Conservation (phyloP, 768 basidiomycete genomes). For the Boletus subparvulus region DNA sequence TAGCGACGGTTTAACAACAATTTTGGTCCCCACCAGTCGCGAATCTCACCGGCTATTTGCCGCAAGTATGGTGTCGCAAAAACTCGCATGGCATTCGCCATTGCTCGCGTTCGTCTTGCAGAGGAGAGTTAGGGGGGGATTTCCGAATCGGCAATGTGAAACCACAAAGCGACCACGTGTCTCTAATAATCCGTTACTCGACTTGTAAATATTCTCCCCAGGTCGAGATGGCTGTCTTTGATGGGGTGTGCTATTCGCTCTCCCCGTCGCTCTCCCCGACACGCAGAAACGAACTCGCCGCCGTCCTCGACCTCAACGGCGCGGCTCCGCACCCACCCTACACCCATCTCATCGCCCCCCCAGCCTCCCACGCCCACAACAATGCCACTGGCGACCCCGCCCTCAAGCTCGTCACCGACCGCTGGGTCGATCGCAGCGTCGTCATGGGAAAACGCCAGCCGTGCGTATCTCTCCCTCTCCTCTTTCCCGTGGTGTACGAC, state of each 20-base stretch:
- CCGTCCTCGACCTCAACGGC: conserved; percentile 53
- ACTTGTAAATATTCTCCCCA: no score
- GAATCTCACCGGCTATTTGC: no score
- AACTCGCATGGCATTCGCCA: no score
- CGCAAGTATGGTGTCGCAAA: no score
- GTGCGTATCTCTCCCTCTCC: conserved; percentile 38
- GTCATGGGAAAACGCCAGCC: conserved; percentile 56
- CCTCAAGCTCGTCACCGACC: conserved; percentile 40
- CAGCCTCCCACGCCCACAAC: conserved; percentile 50
- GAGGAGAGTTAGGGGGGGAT: no score
- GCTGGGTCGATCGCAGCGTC: conserved; percentile 71
- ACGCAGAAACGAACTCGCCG: conserved; percentile 44
- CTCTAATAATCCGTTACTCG: no score
- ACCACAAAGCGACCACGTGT: no score
- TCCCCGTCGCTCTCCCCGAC: conserved; percentile 46
- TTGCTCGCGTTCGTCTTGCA: no score
- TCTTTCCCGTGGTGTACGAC: neutral
- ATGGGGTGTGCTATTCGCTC: conserved; percentile 46
- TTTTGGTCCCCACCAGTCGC: no score
- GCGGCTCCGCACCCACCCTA: conserved; percentile 49
- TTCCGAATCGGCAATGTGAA: no score
- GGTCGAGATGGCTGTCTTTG: conserved; percentile 37
- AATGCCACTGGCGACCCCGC: conserved; percentile 37
- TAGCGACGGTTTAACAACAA: no score
- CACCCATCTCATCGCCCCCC: conserved; percentile 49